These are phyloP conservation scores for Epichloe amarillans DNA, from an alignment of 2,329 filamentous ascomycete species.

Conservation along the genomic window DNA sequence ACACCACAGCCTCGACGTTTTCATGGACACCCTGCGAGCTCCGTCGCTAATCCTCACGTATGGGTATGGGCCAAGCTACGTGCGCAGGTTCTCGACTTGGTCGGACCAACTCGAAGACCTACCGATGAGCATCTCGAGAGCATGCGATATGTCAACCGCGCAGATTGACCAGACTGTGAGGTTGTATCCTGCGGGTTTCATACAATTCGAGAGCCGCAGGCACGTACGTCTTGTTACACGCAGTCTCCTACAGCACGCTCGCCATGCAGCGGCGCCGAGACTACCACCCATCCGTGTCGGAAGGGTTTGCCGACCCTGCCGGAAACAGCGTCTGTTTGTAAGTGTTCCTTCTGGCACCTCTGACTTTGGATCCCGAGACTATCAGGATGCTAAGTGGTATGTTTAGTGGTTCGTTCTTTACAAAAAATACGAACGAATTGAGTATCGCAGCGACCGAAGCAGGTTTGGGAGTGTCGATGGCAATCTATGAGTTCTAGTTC, in stretches of 20 bases:
- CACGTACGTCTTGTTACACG: background rate
- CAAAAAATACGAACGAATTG: too few species aligned
- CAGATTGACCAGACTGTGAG: conserved; percentile 69
- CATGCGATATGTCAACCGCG: conserved; percentile 68
- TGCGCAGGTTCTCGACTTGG: conserved; percentile 50
- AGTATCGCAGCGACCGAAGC: too few species aligned
- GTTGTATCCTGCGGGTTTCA: conserved; percentile 62
- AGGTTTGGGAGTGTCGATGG: too few species aligned
- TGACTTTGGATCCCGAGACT: too few species aligned
- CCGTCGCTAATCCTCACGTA: conserved; percentile 50
- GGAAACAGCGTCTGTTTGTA: conserved; percentile 37
- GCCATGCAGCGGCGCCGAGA: too few species aligned
- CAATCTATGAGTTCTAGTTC: too few species aligned
- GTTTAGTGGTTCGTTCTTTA: too few species aligned
- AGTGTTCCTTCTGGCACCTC: too few species aligned
- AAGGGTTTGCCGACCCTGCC: conserved; percentile 55
- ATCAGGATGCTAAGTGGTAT: too few species aligned
- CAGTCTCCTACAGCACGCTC: conserved; percentile 19
- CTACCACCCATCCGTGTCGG: too few species aligned
- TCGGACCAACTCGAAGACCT: conserved; percentile 49
- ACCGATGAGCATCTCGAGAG: conserved; percentile 73
- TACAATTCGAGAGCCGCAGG: conserved; percentile 46
- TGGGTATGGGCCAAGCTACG: conserved; percentile 62
- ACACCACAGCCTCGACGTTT: conserved; percentile 74
- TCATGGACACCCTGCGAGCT: conserved; percentile 78